Base-by-base conservation (phyloP, 2,329 filamentous ascomycete species). In the Pezizomycotina sp. region DNA sequence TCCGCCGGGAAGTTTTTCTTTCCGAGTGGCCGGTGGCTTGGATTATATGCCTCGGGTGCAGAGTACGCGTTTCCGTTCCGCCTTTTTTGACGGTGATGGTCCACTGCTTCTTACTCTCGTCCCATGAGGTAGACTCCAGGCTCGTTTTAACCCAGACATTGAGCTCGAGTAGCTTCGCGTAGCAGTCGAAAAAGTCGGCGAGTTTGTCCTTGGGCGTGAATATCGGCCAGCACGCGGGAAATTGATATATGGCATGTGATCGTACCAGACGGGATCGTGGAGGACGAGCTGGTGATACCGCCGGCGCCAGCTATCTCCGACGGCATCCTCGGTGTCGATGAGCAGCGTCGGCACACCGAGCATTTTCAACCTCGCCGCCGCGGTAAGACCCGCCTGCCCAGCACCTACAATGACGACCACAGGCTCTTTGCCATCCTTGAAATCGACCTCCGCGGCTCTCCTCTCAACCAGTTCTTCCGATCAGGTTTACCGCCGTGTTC, bases 131-230 rank as follows among this genome's bases (percentile, higher is more conserved):
- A 0, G 58, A 54, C 1, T 51, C 53, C 0, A 77, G 47, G 1
- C 57, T 62, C 0, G 70, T 69, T 7, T 55, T 57, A 0, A 61
- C 68, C 74, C 74, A 78, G 16, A 77, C 64, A 43, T 78, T 74
- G 25, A 80, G 62, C 47, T 80, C 75, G n/a, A 79, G 60, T 0
- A 70, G 55, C 4, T 59, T 64, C 1, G 66, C 74, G 46, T 80
- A 79, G 0, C 65, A 58, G 46, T 77, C 73, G 42, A 79, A 71
- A 56, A 70, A 80, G 27, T 77, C 70, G 1, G 63, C 75, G 0
- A 78, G 58, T 50, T 79, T 79, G 53, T 79, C 74, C 50, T 78
- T 79, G 4, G 74, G 72, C 0, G 73, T 77, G 53, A 76, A 80
- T 10, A 75, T 43, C 3, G 74, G 74, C 74, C 74, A 80, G 34